Evolutionary conservation across 2,329 filamentous ascomycete species (phyloP).

Genomic region (Cercospora sojina): DNA sequence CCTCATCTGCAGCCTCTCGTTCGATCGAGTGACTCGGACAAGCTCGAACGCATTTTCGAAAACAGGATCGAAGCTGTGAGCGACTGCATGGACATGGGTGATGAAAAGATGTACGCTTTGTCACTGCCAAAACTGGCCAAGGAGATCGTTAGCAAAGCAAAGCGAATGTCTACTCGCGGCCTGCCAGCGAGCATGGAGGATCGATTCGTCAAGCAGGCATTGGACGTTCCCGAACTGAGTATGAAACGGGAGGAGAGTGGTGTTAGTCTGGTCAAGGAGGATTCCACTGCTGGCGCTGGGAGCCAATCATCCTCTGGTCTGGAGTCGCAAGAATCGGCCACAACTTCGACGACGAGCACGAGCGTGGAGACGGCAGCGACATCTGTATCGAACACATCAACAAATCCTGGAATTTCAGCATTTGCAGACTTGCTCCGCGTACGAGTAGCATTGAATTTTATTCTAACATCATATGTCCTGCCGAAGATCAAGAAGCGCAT

Average conservation of each 20-base stretch:
- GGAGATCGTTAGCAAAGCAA: constrained; percentile 69
- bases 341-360: constrained; percentile 25
- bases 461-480: constrained; percentile 62
- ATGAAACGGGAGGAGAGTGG: constrained; percentile 59
- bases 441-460: constrained; percentile 63
- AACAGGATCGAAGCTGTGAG: constrained; percentile 67
- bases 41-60: constrained; percentile 47
- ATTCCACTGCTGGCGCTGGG: constrained; percentile 25
- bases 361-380: constrained; percentile 31
- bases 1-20: constrained; percentile 62
- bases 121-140: constrained; percentile 68
- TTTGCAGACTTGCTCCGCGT: constrained; percentile 63
- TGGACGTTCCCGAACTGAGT: constrained; percentile 74
- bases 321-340: constrained; percentile 32
- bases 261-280: constrained; percentile 34
- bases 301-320: constrained; percentile 16
- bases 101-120: constrained; percentile 80
- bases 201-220: constrained; percentile 70
- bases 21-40: constrained; percentile 19
- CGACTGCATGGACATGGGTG: constrained; percentile 82
- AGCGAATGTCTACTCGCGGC: constrained; percentile 61
- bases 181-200: constrained; percentile 83
- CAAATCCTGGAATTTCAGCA: constrained; percentile 13
- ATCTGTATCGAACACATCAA: constrained; percentile 36
- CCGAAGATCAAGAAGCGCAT: constrained; percentile 47